Evolutionary conservation across 1,284 basidiomycete species (phyloP).

Genomic region (Taiwanofungus camphoratus): DNA sequence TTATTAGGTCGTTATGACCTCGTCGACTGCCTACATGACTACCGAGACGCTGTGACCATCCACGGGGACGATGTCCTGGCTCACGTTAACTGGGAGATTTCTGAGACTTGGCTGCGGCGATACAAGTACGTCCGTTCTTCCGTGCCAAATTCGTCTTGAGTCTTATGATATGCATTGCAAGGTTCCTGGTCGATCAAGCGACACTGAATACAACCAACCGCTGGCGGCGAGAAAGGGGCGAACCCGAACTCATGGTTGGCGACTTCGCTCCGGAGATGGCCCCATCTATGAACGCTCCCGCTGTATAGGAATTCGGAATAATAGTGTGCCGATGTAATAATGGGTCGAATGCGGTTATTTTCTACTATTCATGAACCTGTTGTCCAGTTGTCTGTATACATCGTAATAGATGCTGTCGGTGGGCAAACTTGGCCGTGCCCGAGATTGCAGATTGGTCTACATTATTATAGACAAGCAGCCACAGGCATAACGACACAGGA

Average conservation of each 20-base stretch:
- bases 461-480: no score
- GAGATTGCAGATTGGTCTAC: no score
- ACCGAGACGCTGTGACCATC: slow-evolving; percentile 59
- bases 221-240: slow-evolving; percentile 73
- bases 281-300: no score
- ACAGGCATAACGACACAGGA: no score
- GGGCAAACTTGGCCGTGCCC: no score
- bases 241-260: slow-evolving; percentile 51
- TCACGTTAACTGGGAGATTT: slow-evolving; percentile 85
- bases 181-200: slow-evolving; percentile 64
- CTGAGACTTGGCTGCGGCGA: slow-evolving; percentile 74
- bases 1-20: slow-evolving; percentile 66
- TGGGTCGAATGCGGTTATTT: no score
- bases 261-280: slow-evolving; percentile 49
- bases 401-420: no score
- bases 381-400: no score
- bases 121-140: slow-evolving; percentile 54
- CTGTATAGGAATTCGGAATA: no score
- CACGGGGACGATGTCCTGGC: slow-evolving; percentile 87
- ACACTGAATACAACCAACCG: slow-evolving; percentile 64
- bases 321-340: no score
- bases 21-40: slow-evolving; percentile 70
- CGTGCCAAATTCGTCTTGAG: not conserved
- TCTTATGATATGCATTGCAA: slow-evolving; percentile 30
- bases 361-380: no score